These are phyloP conservation scores for Xylaria palmicola DNA, from an alignment of 495 filamentous ascomycete species.

Conservation along the genomic window DNA sequence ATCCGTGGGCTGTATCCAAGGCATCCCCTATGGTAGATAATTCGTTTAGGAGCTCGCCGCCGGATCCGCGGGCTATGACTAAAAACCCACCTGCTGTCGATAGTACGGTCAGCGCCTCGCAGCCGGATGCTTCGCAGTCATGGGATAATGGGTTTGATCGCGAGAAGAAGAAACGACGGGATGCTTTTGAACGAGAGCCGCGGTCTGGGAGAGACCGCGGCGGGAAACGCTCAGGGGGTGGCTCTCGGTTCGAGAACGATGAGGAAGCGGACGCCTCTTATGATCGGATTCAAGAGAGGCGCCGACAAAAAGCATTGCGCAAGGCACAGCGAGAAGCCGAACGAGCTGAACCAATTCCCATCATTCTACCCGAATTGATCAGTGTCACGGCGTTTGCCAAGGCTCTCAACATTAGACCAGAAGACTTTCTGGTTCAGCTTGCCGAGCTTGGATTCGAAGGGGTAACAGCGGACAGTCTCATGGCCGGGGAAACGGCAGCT, in stretches of 20 bases:
- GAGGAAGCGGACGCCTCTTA: slow-evolving; percentile 33
- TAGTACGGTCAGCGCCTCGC: neutral
- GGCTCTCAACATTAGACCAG: slow-evolving; percentile 64
- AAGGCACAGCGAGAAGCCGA: slow-evolving; percentile 37
- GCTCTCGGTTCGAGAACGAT: slow-evolving; percentile 12
- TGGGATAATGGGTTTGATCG: neutral
- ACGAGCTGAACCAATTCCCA: slow-evolving; percentile 36
- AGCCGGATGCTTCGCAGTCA: neutral
- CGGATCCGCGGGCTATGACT: neutral
- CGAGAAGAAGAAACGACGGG: neutral
- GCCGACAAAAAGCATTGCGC: slow-evolving; percentile 35
- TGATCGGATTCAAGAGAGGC: slow-evolving; percentile 38
- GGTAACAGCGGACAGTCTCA: slow-evolving; percentile 71
- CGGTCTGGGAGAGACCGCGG: neutral
- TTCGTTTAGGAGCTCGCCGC: too few species aligned
- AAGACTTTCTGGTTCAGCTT: slow-evolving; percentile 73
- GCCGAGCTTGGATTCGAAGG: slow-evolving; percentile 81
- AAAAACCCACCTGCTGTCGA: neutral
- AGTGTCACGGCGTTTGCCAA: slow-evolving; percentile 81
- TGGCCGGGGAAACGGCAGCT: slow-evolving; percentile 87
- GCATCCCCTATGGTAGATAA: too few species aligned
- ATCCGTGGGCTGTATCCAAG: too few species aligned
- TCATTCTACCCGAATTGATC: slow-evolving; percentile 88
- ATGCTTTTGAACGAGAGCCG: slow-evolving; percentile 3
- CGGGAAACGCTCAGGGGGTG: slow-evolving; percentile 14